Percentiles rank a stretch among this genome's conserved stretches.
These are phyloP conservation scores for Aspergillus heteromorphus DNA, from an alignment of 495 filamentous ascomycete species.

Conservation along the genomic window DNA sequence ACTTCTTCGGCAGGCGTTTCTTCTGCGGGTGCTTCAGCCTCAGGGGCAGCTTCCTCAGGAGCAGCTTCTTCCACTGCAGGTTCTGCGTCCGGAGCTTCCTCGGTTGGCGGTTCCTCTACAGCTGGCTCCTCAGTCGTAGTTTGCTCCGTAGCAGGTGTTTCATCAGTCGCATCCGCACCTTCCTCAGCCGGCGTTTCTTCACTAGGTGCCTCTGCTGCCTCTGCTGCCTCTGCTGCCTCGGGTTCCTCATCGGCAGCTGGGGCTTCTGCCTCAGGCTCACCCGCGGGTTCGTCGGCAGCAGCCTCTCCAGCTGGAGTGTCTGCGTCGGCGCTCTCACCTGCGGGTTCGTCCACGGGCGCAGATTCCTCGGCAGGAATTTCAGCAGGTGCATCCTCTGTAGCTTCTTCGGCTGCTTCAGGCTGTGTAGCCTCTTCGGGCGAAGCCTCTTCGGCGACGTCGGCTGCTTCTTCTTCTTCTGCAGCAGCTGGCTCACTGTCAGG, in stretches of 20 bases:
- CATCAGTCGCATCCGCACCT: neutral
- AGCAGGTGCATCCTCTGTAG: neutral
- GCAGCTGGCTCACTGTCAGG: conserved; percentile 9
- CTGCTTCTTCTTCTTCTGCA: neutral
- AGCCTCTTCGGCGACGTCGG: neutral
- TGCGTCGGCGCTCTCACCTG: neutral
- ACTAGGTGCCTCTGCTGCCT: conserved; percentile 9
- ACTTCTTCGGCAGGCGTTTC: neutral
- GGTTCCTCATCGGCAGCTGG: conserved; percentile 5
- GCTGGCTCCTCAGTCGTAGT: conserved; percentile 6
- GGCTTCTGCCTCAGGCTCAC: neutral
- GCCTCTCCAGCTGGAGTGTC: neutral
- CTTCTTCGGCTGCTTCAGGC: conserved; percentile 3
- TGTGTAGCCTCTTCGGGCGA: neutral
- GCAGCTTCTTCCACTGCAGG: neutral
- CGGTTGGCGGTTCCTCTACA: conserved; percentile 17
- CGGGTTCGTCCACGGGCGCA: neutral
- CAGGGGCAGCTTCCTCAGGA: conserved; percentile 3
- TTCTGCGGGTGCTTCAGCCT: conserved; percentile 1
- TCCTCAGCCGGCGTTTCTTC: conserved; percentile 3
- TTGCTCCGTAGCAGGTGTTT: neutral
- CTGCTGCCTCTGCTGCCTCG: conserved; percentile 6
- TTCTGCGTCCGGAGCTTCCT: conserved; percentile 11
- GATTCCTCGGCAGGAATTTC: conserved; percentile 1
- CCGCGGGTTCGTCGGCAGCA: conserved; percentile 1